phyloP scores from a whole-genome alignment of 306 rosid species.

The Rosa chinensis region DNA sequence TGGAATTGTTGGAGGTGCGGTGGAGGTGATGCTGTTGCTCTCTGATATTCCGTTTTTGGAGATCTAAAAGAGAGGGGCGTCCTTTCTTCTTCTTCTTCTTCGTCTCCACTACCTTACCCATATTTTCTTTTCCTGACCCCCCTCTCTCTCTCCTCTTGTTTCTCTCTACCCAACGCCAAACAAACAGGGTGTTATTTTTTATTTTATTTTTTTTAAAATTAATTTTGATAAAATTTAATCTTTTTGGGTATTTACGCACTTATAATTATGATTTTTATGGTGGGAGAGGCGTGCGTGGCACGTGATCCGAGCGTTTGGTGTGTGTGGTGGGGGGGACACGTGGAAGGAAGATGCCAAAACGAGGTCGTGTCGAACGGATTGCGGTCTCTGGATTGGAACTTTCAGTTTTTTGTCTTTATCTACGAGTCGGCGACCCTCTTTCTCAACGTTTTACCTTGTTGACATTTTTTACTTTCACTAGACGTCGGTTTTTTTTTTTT shows the following conservation, averaged over 20 bases:
- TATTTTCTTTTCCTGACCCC: slow-evolving; percentile 22
- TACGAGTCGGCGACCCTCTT: too few species aligned
- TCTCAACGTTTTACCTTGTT: too few species aligned
- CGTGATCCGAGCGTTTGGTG: slow-evolving; percentile 28
- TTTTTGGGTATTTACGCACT: not conserved
- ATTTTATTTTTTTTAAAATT: slow-evolving; percentile 7
- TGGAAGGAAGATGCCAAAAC: not conserved
- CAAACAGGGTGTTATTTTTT: slow-evolving; percentile 47
- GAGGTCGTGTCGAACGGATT: not conserved
- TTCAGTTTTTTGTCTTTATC: not conserved
- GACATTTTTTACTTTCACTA: too few species aligned
- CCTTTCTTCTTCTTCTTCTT: slow-evolving; percentile 75
- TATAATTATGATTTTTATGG: slow-evolving; percentile 11
- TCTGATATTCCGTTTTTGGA: slow-evolving; percentile 56
- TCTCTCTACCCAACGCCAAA: slow-evolving; percentile 40
- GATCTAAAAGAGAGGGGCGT: slow-evolving; percentile 72
- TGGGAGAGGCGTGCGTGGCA: slow-evolving; percentile 31
- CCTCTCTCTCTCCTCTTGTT: slow-evolving; percentile 31
- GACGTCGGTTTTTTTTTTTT: too few species aligned
- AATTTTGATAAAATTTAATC: not conserved
- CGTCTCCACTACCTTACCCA: slow-evolving; percentile 71
- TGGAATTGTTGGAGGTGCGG: not conserved
- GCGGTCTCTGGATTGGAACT: not conserved
- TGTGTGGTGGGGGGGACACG: slow-evolving; percentile 17
- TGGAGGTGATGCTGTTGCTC: slow-evolving; percentile 39